These are phyloP conservation scores for Serpula lacrymans DNA, from an alignment of 768 basidiomycete species.

Conservation along the genomic window DNA sequence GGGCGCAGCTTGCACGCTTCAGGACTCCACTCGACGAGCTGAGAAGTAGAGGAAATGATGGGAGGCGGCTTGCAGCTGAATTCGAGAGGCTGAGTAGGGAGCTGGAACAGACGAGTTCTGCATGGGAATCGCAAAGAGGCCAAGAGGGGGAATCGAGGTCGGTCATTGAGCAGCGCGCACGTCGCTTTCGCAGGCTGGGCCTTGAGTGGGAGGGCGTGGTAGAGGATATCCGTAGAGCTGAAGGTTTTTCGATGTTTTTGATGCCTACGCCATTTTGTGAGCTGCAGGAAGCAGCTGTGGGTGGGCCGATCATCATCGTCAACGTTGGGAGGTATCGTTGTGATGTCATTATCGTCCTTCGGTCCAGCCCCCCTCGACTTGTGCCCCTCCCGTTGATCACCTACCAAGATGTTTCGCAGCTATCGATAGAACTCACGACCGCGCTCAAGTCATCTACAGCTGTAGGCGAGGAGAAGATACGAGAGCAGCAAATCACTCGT, in stretches of 20 bases:
- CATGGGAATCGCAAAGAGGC: too few relatives aligned
- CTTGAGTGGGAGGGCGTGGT: slow-evolving; percentile 11
- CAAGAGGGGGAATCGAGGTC: too few relatives aligned
- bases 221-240: slow-evolving; percentile 6
- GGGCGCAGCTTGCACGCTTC: slow-evolving; percentile 26
- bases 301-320: slow-evolving; percentile 5
- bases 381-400: slow-evolving; percentile 17
- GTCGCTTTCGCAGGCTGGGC: background rate
- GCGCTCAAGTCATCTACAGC: too few relatives aligned
- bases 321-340: slow-evolving; percentile 9
- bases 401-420: background rate
- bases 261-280: slow-evolving; percentile 5
- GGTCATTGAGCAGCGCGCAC: too few relatives aligned
- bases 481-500: background rate
- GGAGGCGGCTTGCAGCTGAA: background rate
- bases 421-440: background rate
- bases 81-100: background rate
- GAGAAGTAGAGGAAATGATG: too few relatives aligned
- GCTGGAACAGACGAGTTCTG: slow-evolving; percentile 3
- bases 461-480: too few relatives aligned
- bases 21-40: background rate
- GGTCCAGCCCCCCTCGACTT: slow-evolving; percentile 9
- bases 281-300: slow-evolving; percentile 4
- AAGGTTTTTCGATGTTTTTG: slow-evolving; percentile 13
- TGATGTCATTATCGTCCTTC: slow-evolving; percentile 20